phyloP scores from a whole-genome alignment of 441 rosid genomes.

The Kokia cookei region DNA sequence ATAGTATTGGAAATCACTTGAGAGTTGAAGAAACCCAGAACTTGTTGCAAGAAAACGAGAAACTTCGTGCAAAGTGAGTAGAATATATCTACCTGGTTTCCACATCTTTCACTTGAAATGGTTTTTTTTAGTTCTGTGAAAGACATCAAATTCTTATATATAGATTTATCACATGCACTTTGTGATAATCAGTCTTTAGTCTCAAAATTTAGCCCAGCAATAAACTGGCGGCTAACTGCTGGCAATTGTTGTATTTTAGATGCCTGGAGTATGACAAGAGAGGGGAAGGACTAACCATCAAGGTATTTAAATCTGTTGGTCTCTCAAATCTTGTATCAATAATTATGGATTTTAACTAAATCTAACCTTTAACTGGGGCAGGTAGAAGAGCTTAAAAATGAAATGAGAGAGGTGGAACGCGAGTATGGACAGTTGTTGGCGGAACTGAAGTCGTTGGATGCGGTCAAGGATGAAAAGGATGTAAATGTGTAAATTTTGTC shows the following conservation, averaged over 20 bases:
- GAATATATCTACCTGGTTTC: background rate
- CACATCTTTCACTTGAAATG: background rate
- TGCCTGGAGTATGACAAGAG: constrained; percentile 60
- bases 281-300: constrained; percentile 45
- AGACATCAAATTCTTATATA: background rate
- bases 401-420: constrained; percentile 34
- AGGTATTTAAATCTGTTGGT: constrained; percentile 39
- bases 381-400: constrained; percentile 45
- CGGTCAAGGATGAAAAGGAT: constrained; percentile 32
- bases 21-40: constrained; percentile 35
- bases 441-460: constrained; percentile 37
- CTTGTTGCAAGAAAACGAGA: constrained; percentile 66
- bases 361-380: constrained; percentile 19
- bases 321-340: background rate
- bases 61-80: constrained; percentile 66
- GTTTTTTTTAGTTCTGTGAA: background rate
- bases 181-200: background rate
- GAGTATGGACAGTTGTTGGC: constrained; percentile 42
- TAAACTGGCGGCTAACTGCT: background rate
- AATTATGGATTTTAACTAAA: background rate
- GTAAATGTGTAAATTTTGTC: constrained; percentile 22
- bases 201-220: background rate
- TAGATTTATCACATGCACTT: background rate
- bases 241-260: constrained; percentile 27
- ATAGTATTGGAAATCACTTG: constrained; percentile 18